Base-by-base conservation (phyloP, 2,329 filamentous ascomycete genomes). In the Ophiostoma australiae region DNA sequence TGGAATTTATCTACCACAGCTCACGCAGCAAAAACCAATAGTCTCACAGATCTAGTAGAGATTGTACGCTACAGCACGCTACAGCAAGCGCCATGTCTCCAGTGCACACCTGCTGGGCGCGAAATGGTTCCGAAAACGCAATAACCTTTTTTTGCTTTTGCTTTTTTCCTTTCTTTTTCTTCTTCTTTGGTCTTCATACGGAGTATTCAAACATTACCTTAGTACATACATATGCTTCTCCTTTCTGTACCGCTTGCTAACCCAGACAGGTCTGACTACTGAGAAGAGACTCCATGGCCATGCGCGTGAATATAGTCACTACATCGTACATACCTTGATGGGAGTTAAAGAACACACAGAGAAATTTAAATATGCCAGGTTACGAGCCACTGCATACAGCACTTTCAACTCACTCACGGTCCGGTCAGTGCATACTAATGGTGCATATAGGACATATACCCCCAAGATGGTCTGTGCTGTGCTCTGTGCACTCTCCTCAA, bases 401-500 rank as follows among this genome's bases (percentile, higher is more conserved):
- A 31, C 27, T 31, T 31, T 31, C 27, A 31, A 31, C 27, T 1
- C 27, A n/a, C n/a, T n/a, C 37, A 39, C 37, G 10, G 6, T 39
- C 37, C 13, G 17, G n/a, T 0, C 44, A 20, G 44, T 48, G 44
- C 10, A 15, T 48, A 15, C 44, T 20, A 48, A 17, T 20, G 3
- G 27, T 31, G 27, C 27, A 31, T 31, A 31, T 31, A 31, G 27
- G 27, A 31, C 27, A 31, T 3, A 31, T 31, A 31, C 27, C 52
- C 23, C 52, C 17, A 27, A 23, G 58, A 20, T 63, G 58, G 58
- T 35, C 58, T 63, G 58, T 63, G 58, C 58, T 63, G 35, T 63
- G 58, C 27, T 63, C 58, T 63, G 58, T 33, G 58, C 58, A 63
- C n/a, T 63, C 58, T 63, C 58, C 58, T 63, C 58, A 63, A 58